Evolutionary conservation across 768 basidiomycete genomes (phyloP), one percentile per base, ranked within the genome.

Genomic region (Mycena sanguinolenta): DNA sequence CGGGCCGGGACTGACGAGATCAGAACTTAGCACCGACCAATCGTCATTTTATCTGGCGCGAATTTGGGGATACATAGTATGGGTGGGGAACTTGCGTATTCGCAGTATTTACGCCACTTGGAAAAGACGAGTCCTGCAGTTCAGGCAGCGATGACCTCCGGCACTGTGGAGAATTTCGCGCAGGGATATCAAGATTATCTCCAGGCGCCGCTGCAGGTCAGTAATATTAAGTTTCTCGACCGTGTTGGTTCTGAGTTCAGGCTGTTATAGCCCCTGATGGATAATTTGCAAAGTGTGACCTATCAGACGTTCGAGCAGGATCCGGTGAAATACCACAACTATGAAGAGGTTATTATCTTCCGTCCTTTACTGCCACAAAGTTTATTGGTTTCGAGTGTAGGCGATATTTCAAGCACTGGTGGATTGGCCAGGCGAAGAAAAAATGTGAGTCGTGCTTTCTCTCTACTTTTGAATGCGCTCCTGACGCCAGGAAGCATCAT

Each of bases 251-350:
- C 69, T 77, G 54, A 72, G 67, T 52, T 67, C 21, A 23, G 58
- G 58, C 63, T n/a, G 70, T 64, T 74, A 97, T 74, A 97, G 94
- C 98, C 98, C 27, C 81, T 99, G 75, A 97, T 97, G 96, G 97
- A 99, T 77, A 97, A 99, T 81, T 82, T 99, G 64, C 95, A 95
- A 77, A 97, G 95, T 75, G 89, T 92, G 73, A 98, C 96, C 14
- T 99, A 99, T 80, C 96, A 99, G 78, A 96, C 95, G 3, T 99
- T 99, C 76, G 98, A 99, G 77, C 90, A 96, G 78, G 98, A 99
- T 83, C 97, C 98, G 4, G 91, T 99, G 69, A 99, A 99, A 80
- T 99, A 99, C 78, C 81, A 87, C 65, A 92, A 95, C 75, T 99
- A 99, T 78, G 98, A 99, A 83, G 94, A 97, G 87, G 95, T 92